Conservation (phyloP, 1,284 basidiomycete genomes). For the Sanghuangporus weigelae region DNA sequence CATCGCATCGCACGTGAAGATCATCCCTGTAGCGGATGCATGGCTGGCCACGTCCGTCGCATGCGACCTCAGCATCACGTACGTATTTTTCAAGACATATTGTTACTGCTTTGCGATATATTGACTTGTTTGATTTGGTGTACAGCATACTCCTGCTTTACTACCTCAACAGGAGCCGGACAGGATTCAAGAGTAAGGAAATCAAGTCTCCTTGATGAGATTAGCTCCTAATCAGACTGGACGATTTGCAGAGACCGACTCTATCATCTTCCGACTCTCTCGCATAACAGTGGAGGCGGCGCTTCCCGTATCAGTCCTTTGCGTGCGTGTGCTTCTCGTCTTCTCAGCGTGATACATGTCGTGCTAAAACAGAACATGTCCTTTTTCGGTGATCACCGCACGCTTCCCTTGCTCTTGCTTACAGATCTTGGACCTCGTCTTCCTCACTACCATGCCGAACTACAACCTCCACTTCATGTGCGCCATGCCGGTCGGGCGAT, state of each 20-base stretch:
- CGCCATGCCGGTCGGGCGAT: conserved; percentile 12
- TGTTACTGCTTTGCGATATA: background rate
- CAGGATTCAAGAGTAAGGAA: conserved; percentile 13
- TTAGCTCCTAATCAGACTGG: background rate
- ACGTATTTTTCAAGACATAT: background rate
- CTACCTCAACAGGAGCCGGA: conserved; percentile 14
- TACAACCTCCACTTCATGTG: conserved; percentile 10
- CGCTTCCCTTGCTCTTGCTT: background rate
- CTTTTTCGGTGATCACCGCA: background rate
- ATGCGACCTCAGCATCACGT: conserved; percentile 21
- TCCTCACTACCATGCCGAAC: conserved; percentile 10
- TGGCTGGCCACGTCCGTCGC: conserved; percentile 20
- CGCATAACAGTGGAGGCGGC: conserved; percentile 13
- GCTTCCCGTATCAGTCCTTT: conserved; percentile 7
- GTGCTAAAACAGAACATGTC: background rate
- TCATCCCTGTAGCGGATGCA: conserved; percentile 20
- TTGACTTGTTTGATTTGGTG: background rate
- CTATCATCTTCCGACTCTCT: conserved; percentile 11
- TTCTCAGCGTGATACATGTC: background rate
- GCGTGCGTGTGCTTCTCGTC: conserved; percentile 1
- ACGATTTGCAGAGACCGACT: conserved; percentile 10
- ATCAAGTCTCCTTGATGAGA: background rate
- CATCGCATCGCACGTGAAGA: conserved; percentile 18
- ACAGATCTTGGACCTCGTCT: conserved; percentile 13
- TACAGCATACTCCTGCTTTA: conserved; percentile 6